A percentile compares a stretch with the other conserved stretches of the same genome.
Conservation (phyloP, 257 asterid genomes). For the Eustoma russellianum region DNA sequence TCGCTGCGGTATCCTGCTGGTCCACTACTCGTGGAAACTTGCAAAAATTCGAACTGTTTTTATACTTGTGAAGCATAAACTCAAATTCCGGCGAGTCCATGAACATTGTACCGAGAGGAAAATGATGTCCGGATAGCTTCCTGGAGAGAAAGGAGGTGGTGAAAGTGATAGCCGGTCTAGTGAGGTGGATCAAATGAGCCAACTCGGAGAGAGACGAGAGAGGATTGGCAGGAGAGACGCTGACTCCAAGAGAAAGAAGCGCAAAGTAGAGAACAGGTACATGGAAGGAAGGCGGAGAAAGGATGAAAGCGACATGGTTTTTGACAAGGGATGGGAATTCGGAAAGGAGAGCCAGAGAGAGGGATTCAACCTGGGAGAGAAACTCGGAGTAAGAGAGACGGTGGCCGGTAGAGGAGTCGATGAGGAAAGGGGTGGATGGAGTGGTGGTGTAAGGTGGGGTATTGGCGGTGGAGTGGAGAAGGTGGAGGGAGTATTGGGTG, state of each 20-base stretch:
- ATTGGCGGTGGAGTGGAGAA: slow-evolving; percentile 37
- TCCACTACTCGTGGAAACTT: slow-evolving; percentile 16
- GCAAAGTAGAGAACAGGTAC: slow-evolving; percentile 71
- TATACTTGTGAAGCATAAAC: slow-evolving; percentile 26
- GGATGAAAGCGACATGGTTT: slow-evolving; percentile 63
- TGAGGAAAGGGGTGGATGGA: slow-evolving; percentile 56
- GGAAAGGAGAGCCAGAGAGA: slow-evolving; percentile 39
- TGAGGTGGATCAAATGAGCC: slow-evolving; percentile 42
- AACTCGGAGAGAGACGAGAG: slow-evolving; percentile 54
- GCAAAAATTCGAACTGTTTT: background rate
- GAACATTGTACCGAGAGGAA: slow-evolving; percentile 22
- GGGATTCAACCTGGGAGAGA: slow-evolving; percentile 40
- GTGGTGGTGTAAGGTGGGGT: slow-evolving; percentile 31
- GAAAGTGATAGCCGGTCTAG: slow-evolving; percentile 50
- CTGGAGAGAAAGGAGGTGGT: slow-evolving; percentile 26
- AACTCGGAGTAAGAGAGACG: slow-evolving; percentile 44
- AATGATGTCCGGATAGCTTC: slow-evolving; percentile 28
- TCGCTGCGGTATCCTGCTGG: slow-evolving; percentile 59
- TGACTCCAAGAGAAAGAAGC: slow-evolving; percentile 60
- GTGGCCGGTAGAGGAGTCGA: slow-evolving; percentile 49
- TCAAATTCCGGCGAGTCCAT: slow-evolving; percentile 48
- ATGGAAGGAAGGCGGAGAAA: slow-evolving; percentile 62
- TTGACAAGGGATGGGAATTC: slow-evolving; percentile 36
- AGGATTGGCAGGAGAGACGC: slow-evolving; percentile 76
- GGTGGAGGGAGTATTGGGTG: slow-evolving; percentile 36